Conservation (phyloP, 345 rosid species). For the Linum tenue region DNA sequence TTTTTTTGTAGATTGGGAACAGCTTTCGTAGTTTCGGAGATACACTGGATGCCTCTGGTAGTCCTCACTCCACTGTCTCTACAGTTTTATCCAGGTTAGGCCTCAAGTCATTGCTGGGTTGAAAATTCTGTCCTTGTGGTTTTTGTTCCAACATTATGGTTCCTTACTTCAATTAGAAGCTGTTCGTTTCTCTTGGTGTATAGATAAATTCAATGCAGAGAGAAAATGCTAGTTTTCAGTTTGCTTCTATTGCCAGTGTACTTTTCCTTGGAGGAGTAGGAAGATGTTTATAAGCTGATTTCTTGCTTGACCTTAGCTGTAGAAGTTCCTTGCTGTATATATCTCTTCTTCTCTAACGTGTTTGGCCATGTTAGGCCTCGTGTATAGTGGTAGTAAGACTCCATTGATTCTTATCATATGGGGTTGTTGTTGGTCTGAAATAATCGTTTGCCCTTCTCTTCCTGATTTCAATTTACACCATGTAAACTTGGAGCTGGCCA, state of each 20-base stretch:
- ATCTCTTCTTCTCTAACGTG: neutral
- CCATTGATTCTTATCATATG: neutral
- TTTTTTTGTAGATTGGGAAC: constrained; percentile 40
- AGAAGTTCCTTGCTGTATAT: neutral
- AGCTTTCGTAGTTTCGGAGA: constrained; percentile 44
- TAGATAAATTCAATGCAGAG: neutral
- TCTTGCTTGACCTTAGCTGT: neutral
- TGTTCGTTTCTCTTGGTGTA: neutral
- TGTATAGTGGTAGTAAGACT: neutral
- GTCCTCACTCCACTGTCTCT: constrained; percentile 28
- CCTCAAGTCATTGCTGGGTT: constrained; percentile 7
- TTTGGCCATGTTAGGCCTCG: neutral
- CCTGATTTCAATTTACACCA: no score
- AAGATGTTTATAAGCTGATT: neutral
- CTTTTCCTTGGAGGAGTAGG: constrained; percentile 7
- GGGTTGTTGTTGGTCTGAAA: neutral
- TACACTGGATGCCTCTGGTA: constrained; percentile 12
- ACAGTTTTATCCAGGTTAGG: constrained; percentile 50
- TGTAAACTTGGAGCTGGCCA: no score
- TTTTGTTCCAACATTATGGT: no score
- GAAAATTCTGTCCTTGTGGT: neutral
- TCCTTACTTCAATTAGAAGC: neutral
- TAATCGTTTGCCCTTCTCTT: no score
- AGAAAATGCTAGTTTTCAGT: neutral
- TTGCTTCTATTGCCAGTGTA: neutral